Percentiles rank a stretch among this genome's conserved stretches.
Conservation (phyloP, 495 filamentous ascomycete genomes). For the Geoglossum glabrum region DNA sequence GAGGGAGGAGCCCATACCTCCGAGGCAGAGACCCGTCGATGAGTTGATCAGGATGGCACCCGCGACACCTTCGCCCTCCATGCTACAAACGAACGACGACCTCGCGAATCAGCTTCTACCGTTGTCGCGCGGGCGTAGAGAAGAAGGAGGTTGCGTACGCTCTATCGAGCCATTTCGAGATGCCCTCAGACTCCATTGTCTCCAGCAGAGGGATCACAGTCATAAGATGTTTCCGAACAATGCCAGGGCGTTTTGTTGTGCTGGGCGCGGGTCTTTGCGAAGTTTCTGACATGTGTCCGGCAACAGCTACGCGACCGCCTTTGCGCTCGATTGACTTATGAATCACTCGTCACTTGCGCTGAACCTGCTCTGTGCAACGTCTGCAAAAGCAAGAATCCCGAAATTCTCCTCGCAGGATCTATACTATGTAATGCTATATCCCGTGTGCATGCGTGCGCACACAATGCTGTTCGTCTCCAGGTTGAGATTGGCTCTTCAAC, state of each 20-base stretch:
- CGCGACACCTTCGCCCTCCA: slow-evolving; percentile 14
- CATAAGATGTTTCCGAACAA: background rate
- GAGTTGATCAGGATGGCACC: slow-evolving; percentile 17
- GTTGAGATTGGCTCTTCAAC: background rate
- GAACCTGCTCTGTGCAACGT: too few relatives aligned
- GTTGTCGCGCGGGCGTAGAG: background rate
- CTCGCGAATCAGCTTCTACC: background rate
- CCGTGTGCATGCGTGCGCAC: background rate
- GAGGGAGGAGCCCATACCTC: slow-evolving; percentile 13
- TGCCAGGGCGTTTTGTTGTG: background rate
- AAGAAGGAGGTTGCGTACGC: background rate
- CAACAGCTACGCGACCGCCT: background rate
- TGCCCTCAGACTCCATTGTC: background rate
- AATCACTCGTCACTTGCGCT: background rate
- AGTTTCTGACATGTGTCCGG: background rate
- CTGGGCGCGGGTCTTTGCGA: background rate
- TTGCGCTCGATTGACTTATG: background rate
- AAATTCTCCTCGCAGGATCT: background rate
- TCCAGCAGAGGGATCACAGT: background rate
- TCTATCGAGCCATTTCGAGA: background rate
- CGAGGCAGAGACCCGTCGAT: slow-evolving; percentile 15
- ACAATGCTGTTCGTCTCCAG: background rate
- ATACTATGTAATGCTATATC: background rate
- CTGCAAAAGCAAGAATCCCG: too few relatives aligned
- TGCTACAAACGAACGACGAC: slow-evolving; percentile 9